These are phyloP conservation scores for Mycena maculata DNA, from an alignment of 768 basidiomycete species.

Conservation along the genomic window DNA sequence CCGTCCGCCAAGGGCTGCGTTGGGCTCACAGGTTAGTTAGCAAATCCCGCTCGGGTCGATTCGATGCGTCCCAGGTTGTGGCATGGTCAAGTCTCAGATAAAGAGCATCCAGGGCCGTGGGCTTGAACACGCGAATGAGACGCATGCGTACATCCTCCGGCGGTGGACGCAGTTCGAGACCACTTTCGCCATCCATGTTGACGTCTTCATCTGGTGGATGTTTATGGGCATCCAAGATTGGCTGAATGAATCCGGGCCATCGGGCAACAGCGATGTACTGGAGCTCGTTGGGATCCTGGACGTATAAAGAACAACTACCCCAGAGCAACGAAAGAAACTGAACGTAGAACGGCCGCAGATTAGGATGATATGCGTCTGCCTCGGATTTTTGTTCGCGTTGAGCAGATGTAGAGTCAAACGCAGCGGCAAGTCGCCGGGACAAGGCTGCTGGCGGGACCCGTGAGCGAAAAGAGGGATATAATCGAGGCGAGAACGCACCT, in stretches of 20 bases:
- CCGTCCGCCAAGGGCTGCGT: conserved; percentile 32
- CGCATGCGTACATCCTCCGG: conserved; percentile 74
- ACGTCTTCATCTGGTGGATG: conserved; percentile 31
- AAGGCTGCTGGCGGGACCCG: conserved; percentile 41
- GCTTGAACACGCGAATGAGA: conserved; percentile 69
- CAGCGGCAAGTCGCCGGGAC: conserved; percentile 51
- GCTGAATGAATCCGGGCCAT: conserved; percentile 85
- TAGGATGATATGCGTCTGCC: conserved; percentile 61
- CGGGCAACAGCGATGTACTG: conserved; percentile 81
- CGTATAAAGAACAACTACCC: conserved; percentile 72
- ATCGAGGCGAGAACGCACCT: conserved; percentile 51
- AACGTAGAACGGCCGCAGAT: conserved; percentile 68
- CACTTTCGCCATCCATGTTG: conserved; percentile 38
- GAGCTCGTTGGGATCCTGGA: conserved; percentile 74
- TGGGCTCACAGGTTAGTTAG: conserved; percentile 45
- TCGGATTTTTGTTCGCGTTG: conserved; percentile 23
- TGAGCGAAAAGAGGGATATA: conserved; percentile 11
- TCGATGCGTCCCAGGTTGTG: conserved; percentile 65
- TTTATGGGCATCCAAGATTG: conserved; percentile 65
- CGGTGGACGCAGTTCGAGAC: conserved; percentile 45
- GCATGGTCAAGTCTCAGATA: conserved; percentile 78
- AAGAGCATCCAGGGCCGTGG: conserved; percentile 71
- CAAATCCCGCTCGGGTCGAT: conserved; percentile 59
- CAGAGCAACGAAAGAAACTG: conserved; percentile 71
- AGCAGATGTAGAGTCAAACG: conserved; percentile 43